These are phyloP conservation scores for Chalciporus sphaerocephalus DNA, from an alignment of 768 basidiomycete genomes.

Conservation along the genomic window DNA sequence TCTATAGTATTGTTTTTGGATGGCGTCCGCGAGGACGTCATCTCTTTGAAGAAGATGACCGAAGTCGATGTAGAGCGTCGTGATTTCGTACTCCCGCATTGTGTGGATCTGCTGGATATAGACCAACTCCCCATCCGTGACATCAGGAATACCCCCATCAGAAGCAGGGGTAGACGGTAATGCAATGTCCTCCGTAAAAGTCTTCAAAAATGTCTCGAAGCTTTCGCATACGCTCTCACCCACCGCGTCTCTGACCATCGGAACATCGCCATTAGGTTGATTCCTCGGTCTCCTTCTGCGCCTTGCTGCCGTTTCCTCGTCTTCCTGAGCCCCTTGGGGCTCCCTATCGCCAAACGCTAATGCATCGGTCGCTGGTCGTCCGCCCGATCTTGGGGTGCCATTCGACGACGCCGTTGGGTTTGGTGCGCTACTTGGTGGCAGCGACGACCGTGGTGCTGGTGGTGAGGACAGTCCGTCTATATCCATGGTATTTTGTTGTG, in stretches of 20 bases:
- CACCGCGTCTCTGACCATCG: slow-evolving; percentile 88
- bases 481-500: slow-evolving; percentile 42
- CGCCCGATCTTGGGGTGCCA: slow-evolving; percentile 29
- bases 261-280: slow-evolving; percentile 61
- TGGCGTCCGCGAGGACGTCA: slow-evolving; percentile 90
- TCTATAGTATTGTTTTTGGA: slow-evolving; percentile 93
- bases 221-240: slow-evolving; percentile 92
- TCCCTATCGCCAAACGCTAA: slow-evolving; percentile 55
- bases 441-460: slow-evolving; percentile 46
- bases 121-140: slow-evolving; percentile 58
- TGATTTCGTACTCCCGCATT: slow-evolving; percentile 92
- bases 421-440: slow-evolving; percentile 50
- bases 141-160: slow-evolving; percentile 57
- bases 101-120: slow-evolving; percentile 93
- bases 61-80: slow-evolving; percentile 96
- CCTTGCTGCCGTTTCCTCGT: slow-evolving; percentile 40
- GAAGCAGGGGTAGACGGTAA: slow-evolving; percentile 78
- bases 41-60: slow-evolving; percentile 85
- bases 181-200: slow-evolving; percentile 77
- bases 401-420: slow-evolving; percentile 35
- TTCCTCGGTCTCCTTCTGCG: slow-evolving; percentile 42
- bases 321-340: slow-evolving; percentile 33
- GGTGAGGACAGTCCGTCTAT: slow-evolving; percentile 58
- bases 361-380: slow-evolving; percentile 47
- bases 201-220: slow-evolving; percentile 88